Evolutionary conservation across 202 grass and related monocot species (phyloP), one percentile per base, ranked within the genome.

Genomic region (Tripidium arundinaceum): DNA sequence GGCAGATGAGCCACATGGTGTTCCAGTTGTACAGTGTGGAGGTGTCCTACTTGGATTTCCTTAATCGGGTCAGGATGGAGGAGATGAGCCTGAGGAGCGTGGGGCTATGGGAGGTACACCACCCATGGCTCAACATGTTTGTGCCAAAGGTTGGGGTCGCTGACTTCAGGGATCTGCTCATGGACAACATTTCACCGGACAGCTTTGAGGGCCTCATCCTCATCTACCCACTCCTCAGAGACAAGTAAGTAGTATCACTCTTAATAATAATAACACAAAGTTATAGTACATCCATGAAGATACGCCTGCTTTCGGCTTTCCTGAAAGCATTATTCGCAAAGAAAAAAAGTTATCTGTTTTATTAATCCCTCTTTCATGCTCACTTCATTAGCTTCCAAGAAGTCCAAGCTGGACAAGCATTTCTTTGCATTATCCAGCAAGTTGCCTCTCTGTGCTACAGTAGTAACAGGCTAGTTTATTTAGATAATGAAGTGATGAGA

Each of bases 71-170:
- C 36, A 92, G 91, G 72, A 94, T 97, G 85, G 94, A 97, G 55
- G 94, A 97, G 86, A 81, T 87, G 74, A 92, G 89, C 86, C 72
- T 97, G 0, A 94, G 91, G 79, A 83, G 81, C 40, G 83, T 75
- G 11, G 91, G 94, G 25, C 74, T 97, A n/a, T 97, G 94, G 94
- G 94, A 97, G 74, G 89, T 97, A 31, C 91, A 91, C 63, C 94
- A 97, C 80, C 94, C 94, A 71, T 97, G 94, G 94, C 89, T 97
- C 37, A 97, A 97, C 81, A 94, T 97, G 94, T 97, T 94, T 87
- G 91, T 97, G 54, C 94, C 94, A 57, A 97, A 90, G 85, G 81
- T 81, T 38, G 89, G 91, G 62, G 90, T 97, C 49, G 77, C 16
- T 31, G 69, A 87, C 65, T 85, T 97, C 66, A 92, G 75, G 75